These are phyloP conservation scores for barrel medic (Medicago truncatula) DNA, from an alignment of 306 rosid genomes.

Conservation along the genomic window DNA sequence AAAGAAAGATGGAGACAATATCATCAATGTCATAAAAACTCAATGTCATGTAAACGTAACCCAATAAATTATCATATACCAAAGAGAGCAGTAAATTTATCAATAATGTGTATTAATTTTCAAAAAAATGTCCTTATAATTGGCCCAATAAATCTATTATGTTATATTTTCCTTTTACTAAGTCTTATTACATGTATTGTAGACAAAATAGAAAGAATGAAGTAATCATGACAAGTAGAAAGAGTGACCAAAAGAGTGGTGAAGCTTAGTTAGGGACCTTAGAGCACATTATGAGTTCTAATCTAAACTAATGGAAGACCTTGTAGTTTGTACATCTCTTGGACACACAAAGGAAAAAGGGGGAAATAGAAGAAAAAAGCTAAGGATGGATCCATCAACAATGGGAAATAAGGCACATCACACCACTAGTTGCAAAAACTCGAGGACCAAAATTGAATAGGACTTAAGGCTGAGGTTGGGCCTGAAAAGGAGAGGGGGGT, in stretches of 20 bases:
- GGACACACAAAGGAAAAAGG: constrained; percentile 36
- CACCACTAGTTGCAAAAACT: constrained; percentile 26
- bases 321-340: not conserved
- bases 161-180: too few species aligned
- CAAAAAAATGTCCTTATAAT: too few species aligned
- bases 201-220: not conserved
- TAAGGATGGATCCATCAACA: constrained; percentile 21
- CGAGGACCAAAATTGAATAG: constrained; percentile 56
- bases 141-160: too few species aligned
- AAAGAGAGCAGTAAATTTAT: too few species aligned
- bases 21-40: too few species aligned
- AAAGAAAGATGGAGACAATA: too few species aligned
- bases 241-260: not conserved
- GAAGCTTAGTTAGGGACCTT: not conserved
- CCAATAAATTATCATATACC: too few species aligned
- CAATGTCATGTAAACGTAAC: too few species aligned
- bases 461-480: constrained; percentile 43
- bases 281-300: constrained; percentile 36
- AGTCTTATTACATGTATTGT: too few species aligned
- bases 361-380: constrained; percentile 21
- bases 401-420: constrained; percentile 36
- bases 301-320: constrained; percentile 35
- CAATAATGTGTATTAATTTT: too few species aligned
- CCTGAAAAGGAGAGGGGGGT: constrained; percentile 46
- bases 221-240: not conserved